Conservation (phyloP, 2,329 filamentous ascomycete species). For the Plenodomus tracheiphilus region DNA sequence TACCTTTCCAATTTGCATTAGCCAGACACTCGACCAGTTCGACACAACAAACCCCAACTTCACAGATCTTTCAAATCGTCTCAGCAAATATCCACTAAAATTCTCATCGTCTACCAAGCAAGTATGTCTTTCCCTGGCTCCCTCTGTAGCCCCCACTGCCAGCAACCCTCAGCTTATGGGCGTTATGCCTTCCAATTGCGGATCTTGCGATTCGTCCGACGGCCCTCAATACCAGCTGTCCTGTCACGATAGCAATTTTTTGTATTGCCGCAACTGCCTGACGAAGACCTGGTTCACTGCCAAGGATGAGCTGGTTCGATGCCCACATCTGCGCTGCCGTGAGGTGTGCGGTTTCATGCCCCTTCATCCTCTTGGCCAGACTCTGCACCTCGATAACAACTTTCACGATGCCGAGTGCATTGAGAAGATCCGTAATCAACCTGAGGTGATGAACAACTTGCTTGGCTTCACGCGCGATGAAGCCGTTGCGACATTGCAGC, state of each 20-base stretch:
- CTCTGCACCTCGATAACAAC: neutral
- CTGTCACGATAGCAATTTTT: slow-evolving; percentile 10
- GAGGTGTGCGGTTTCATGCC: slow-evolving; percentile 5
- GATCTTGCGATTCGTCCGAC: slow-evolving; percentile 6
- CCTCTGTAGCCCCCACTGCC: no score
- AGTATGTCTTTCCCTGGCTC: neutral
- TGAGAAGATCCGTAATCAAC: slow-evolving; percentile 7
- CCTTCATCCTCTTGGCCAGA: neutral
- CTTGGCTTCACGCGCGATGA: slow-evolving; percentile 9
- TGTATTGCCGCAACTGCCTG: slow-evolving; percentile 14
- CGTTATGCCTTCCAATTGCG: slow-evolving; percentile 4
- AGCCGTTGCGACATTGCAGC: slow-evolving; percentile 4
- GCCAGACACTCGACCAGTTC: neutral
- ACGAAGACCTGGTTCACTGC: slow-evolving; percentile 4
- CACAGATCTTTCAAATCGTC: neutral
- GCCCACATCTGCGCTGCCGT: slow-evolving; percentile 6
- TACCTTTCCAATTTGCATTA: neutral
- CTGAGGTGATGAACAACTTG: slow-evolving; percentile 12
- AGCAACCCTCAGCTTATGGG: slow-evolving; percentile 5
- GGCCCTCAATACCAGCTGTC: slow-evolving; percentile 5
- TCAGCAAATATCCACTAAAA: no score
- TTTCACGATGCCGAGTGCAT: slow-evolving; percentile 7
- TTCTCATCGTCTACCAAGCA: no score
- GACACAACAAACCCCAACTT: neutral
- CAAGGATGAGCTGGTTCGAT: slow-evolving; percentile 7